Evolutionary conservation across 345 rosid genomes (phyloP), one percentile per base, ranked within the genome.

Genomic region (Pelargonium nanum): DNA sequence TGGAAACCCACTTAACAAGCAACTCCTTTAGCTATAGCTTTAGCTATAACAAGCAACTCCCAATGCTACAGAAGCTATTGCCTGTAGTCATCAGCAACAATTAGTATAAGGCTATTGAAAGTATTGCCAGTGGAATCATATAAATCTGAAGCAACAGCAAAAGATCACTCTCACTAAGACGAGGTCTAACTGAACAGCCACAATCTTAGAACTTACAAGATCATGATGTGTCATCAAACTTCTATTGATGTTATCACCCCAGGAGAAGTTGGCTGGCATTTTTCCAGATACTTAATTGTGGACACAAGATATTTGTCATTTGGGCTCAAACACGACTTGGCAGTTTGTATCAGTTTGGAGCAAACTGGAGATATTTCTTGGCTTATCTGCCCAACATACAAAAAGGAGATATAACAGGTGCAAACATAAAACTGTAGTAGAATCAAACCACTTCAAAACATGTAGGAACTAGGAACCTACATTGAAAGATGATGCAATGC

Each of bases 401-500:
- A 40, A 40, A 40, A 12, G 48, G 48, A 40, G 48, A 40, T 9
- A 40, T 9, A 40, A 30, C 40, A 30, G 10, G 10, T 30, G n/a
- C n/a, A n/a, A n/a, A n/a, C n/a, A n/a, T n/a, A n/a, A n/a, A n/a
- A 40, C 48, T 9, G 6, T 6, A 40, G 15, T 40, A 40, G 15
- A 7, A 40, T 40, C 48, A 2, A 40, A 17, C 13, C 48, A 12
- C 48, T 40, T 40, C 15, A 40, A 12, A 12, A 40, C 16, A 40
- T 12, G 48, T 2, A 9, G 48, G n/a, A n/a, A n/a, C n/a, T 6
- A 40, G 48, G 15, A 60, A 64, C 75, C 52, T 81, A 91, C 98
- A 62, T 65, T 66, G 72, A 86, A 74, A 53, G 92, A 79, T 16
- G 81, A 75, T 64, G 82, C 85, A 62, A 91, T 77, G 72, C 83